Conservation (phyloP, 1,284 basidiomycete species). For the Ceratobasidium sp. region DNA sequence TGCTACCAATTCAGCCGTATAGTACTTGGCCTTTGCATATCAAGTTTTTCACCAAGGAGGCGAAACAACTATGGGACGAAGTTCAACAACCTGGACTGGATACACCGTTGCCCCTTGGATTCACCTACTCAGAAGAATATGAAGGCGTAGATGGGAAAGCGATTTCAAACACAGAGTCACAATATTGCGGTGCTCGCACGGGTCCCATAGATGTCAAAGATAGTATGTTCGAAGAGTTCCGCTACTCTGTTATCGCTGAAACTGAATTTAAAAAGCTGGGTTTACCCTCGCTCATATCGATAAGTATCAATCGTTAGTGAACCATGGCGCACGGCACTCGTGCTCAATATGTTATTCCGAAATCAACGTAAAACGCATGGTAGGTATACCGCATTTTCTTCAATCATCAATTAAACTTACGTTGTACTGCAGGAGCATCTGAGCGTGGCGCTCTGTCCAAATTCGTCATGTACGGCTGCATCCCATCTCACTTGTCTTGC, state of each 20-base stretch:
- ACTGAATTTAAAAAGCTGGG: conserved; percentile 46
- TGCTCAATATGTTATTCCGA: conserved; percentile 63
- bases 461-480: conserved; percentile 57
- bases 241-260: conserved; percentile 3
- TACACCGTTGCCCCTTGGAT: conserved; percentile 57
- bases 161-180: conserved; percentile 49
- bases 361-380: conserved; percentile 55
- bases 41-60: conserved; percentile 41
- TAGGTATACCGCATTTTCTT: conserved; percentile 47
- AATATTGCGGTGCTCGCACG: conserved; percentile 56
- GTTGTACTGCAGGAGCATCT: conserved; percentile 60
- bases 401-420: not conserved
- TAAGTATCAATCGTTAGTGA: conserved; percentile 58
- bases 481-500: conserved; percentile 78
- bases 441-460: conserved; percentile 58
- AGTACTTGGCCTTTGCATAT: conserved; percentile 43
- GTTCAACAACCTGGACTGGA: conserved; percentile 43
- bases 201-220: conserved; percentile 72
- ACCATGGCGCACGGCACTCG: conserved; percentile 46
- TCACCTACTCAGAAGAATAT: conserved; percentile 62
- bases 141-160: conserved; percentile 74
- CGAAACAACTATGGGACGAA: conserved; percentile 50
- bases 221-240: conserved; percentile 51
- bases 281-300: conserved; percentile 64
- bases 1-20: conserved; percentile 40